Base-by-base conservation (phyloP, 169 alveolate species). In the Eimeria praecox region DNA sequence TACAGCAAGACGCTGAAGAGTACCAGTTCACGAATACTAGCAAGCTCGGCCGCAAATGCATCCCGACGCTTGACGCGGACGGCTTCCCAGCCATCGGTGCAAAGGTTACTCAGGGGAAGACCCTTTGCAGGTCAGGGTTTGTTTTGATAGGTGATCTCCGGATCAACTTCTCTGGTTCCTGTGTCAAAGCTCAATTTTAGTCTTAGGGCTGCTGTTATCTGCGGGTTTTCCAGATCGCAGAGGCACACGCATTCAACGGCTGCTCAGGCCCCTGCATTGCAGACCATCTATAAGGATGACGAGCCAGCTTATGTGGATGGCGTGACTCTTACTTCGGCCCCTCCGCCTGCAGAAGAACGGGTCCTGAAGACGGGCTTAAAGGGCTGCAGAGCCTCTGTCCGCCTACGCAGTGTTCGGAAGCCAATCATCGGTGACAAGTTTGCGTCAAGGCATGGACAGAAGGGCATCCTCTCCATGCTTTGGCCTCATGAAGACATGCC, bases 371-470 rank as follows among this genome's bases (percentile, higher is more conserved):
- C 95, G 18, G 96, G 96, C 27, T 83, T 83, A 2, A 78, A 44
- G 77, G 92, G 95, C 59, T 90, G 95, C 86, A 16, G 96, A 46
- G 96, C 96, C 10, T 94, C 96, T 90, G 97, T 93, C 62, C 83
- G 93, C 59, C 92, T 95, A 52, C 96, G 96, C 66, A 86, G 96
- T 52, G 89, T 73, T 42, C 97, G 99, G 94, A 98, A 98, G 91
- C 99, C 99, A 22, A 98, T 99, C 64, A 99, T 99, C 42, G 99
- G 99, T 40, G 99, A 99, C 97, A 99, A 99, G 97, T 99, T 99
- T 98, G 99, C 99, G 66, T 99, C 99, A 14, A 96, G 99, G 35
- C 99, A 99, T 97, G 99, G 99, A 22, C 99, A 99, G 97, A 99
- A 99, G 97, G 99, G 99, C n/a, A 98, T 98, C 46, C 93, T 98